Conservation (phyloP, 441 rosid species). For the Pelargonium australe region DNA sequence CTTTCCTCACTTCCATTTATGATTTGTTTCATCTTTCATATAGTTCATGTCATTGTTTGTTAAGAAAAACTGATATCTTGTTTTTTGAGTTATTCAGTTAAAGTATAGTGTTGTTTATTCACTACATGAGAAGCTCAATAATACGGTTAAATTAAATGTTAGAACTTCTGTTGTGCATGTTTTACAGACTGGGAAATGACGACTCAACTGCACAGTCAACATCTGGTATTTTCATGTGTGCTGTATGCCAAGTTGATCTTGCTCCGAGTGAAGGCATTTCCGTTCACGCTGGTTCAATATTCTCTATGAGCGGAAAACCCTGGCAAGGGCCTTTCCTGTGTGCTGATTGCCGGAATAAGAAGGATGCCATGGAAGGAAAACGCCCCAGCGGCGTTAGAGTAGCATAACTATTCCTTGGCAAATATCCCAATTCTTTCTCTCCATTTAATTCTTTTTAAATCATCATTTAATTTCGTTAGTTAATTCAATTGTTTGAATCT, state of each 20-base stretch:
- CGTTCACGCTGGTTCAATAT: conserved; percentile 71
- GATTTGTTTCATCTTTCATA: too few species aligned
- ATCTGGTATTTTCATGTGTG: conserved; percentile 61
- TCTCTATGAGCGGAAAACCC: conserved; percentile 59
- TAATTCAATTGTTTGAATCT: conserved; percentile 26
- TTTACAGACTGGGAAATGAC: conserved; percentile 59
- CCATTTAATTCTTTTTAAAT: conserved; percentile 16
- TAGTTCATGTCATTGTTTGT: too few species aligned
- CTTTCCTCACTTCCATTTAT: too few species aligned
- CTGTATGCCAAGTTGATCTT: conserved; percentile 67
- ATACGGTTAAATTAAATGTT: not conserved
- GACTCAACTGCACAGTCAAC: conserved; percentile 34
- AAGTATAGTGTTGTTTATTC: not conserved
- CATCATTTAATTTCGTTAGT: conserved; percentile 20
- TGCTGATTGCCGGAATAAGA: conserved; percentile 57
- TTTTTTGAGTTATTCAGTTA: not conserved
- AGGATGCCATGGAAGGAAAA: conserved; percentile 93
- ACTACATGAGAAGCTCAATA: not conserved
- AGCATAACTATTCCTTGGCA: not conserved
- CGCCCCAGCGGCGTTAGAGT: conserved; percentile 47
- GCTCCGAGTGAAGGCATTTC: conserved; percentile 71
- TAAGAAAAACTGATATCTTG: too few species aligned
- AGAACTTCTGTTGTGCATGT: not conserved
- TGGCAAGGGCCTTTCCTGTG: conserved; percentile 95
- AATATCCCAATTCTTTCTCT: conserved; percentile 28